phyloP scores from a whole-genome alignment of 2,329 filamentous ascomycete genomes.

The Fusarium sp. region DNA sequence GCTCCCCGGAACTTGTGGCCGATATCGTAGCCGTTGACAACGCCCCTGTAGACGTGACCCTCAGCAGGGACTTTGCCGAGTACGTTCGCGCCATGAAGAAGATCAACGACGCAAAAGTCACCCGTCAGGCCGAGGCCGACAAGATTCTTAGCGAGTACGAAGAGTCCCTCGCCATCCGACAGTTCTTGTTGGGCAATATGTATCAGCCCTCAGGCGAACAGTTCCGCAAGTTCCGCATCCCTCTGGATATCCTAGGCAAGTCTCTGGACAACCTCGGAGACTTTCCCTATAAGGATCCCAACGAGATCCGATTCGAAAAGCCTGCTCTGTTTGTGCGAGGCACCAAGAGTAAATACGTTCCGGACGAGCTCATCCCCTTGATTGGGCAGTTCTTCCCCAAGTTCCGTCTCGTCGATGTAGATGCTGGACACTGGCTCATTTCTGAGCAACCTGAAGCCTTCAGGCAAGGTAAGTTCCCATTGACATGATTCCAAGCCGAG shows the following conservation, averaged over 20 bases:
- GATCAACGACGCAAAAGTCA: slow-evolving; percentile 73
- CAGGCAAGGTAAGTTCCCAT: slow-evolving; percentile 65
- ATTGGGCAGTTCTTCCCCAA: slow-evolving; percentile 83
- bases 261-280: slow-evolving; percentile 80
- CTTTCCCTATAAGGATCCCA: slow-evolving; percentile 83
- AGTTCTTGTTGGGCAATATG: slow-evolving; percentile 91
- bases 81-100: slow-evolving; percentile 87
- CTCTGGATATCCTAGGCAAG: slow-evolving; percentile 72
- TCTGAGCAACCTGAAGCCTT: slow-evolving; percentile 87
- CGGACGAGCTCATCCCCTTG: slow-evolving; percentile 79
- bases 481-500: neutral
- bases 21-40: slow-evolving; percentile 89
- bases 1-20: slow-evolving; percentile 69
- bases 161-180: slow-evolving; percentile 75
- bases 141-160: slow-evolving; percentile 78
- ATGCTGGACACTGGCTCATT: slow-evolving; percentile 87
- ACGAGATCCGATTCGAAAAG: slow-evolving; percentile 72
- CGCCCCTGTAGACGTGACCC: slow-evolving; percentile 80
- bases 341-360: slow-evolving; percentile 77
- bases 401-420: slow-evolving; percentile 75
- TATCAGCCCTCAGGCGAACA: slow-evolving; percentile 61
- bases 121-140: slow-evolving; percentile 79
- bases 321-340: slow-evolving; percentile 83
- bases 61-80: slow-evolving; percentile 76
- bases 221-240: slow-evolving; percentile 77